phyloP scores from a whole-genome alignment of 345 rosid species.

The Murraya paniculata region DNA sequence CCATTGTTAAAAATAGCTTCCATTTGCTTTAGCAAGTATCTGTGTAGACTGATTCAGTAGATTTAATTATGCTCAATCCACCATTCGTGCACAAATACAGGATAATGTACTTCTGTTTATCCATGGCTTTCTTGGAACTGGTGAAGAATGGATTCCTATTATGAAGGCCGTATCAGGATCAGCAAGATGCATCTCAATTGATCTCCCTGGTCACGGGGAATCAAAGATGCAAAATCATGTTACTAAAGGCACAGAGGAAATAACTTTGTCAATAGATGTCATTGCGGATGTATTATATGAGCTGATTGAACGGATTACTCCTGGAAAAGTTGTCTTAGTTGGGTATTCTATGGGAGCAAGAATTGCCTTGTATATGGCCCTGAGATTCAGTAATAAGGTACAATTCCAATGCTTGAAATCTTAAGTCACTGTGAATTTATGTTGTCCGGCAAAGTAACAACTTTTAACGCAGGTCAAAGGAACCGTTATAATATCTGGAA shows the following conservation, averaged over 20 bases:
- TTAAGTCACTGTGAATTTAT: not conserved
- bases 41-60: not conserved
- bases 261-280: conserved; percentile 55
- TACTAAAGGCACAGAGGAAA: conserved; percentile 21
- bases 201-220: conserved; percentile 89
- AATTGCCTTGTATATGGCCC: conserved; percentile 80
- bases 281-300: conserved; percentile 41
- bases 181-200: conserved; percentile 79
- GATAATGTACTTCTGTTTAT: conserved; percentile 59
- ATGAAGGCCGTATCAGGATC: conserved; percentile 74
- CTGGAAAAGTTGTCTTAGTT: conserved; percentile 57
- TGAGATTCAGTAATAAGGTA: conserved; percentile 61
- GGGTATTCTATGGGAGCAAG: conserved; percentile 97
- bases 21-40: conserved; percentile 1
- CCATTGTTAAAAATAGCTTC: conserved; percentile 5
- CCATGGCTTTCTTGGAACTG: conserved; percentile 90
- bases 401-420: conserved; percentile 10
- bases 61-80: not conserved
- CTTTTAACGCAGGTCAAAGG: conserved; percentile 52
- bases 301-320: conserved; percentile 50
- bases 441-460: conserved; percentile 5
- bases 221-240: conserved; percentile 39
- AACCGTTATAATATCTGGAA: conserved; percentile 79
- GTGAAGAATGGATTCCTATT: conserved; percentile 86
- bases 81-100: conserved; percentile 33